Evolutionary conservation across 1,284 basidiomycete species (phyloP).

Genomic region (Omphalotus olearius): DNA sequence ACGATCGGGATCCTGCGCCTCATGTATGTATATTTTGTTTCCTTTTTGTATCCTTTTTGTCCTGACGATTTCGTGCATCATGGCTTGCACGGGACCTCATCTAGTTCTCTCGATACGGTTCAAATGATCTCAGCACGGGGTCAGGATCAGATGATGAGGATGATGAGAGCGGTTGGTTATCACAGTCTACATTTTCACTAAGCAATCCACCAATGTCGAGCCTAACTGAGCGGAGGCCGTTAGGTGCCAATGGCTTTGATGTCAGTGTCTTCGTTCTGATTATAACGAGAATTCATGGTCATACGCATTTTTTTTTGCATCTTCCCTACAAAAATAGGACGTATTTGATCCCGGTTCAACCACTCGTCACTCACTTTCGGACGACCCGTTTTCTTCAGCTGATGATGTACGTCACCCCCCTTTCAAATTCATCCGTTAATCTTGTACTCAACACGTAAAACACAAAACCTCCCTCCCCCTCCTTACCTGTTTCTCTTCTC

Average conservation of each 20-base stretch:
- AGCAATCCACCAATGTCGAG: conserved; percentile 49
- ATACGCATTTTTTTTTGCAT: conserved; percentile 3
- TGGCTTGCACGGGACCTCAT: neutral
- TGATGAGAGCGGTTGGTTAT: conserved; percentile 70
- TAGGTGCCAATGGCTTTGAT: conserved; percentile 53
- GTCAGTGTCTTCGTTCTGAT: conserved; percentile 32
- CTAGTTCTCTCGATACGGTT: conserved; percentile 4
- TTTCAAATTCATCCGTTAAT: conserved; percentile 4
- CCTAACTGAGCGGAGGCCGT: conserved; percentile 48
- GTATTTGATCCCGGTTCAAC: conserved; percentile 41
- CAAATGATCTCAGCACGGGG: neutral
- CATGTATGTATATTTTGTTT: neutral
- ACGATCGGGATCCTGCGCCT: conserved; percentile 17
- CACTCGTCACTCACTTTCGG: conserved; percentile 24
- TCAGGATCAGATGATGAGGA: conserved; percentile 31
- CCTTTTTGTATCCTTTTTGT: neutral
- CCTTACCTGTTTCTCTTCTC: too few relatives aligned
- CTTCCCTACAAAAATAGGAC: conserved; percentile 36
- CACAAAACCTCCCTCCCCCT: neutral
- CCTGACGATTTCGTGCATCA: neutral
- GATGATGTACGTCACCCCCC: conserved; percentile 42
- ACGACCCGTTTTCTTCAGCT: conserved; percentile 51
- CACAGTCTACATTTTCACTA: conserved; percentile 67
- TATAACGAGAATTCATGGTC: neutral
- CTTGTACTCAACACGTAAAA: neutral